phyloP scores from a whole-genome alignment of 2,329 filamentous ascomycete species.

The Dactylellina leptospora region DNA sequence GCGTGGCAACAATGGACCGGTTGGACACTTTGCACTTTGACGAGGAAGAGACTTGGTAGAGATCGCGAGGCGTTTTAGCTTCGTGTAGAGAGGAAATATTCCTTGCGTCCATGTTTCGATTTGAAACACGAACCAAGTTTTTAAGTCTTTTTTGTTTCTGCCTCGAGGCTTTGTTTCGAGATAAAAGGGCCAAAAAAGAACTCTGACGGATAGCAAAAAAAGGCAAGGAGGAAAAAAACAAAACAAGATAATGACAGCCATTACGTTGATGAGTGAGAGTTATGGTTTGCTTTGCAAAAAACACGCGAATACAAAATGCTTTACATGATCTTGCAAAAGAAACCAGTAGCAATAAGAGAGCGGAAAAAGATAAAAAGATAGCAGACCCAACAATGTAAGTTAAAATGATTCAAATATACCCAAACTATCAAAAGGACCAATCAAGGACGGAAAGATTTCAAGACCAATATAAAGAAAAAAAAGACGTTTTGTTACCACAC shows the following conservation, averaged over 20 bases:
- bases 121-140: background rate
- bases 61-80: conserved; percentile 13
- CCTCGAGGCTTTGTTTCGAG: conserved; percentile 15
- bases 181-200: background rate
- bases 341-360: background rate
- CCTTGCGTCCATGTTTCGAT: conserved; percentile 12
- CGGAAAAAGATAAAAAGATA: conserved; percentile 21
- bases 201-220: conserved; percentile 10
- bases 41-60: background rate
- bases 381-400: conserved; percentile 48
- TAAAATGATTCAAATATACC: conserved; percentile 42
- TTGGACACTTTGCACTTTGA: conserved; percentile 5
- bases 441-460: conserved; percentile 7
- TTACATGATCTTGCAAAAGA: conserved; percentile 36
- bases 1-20: too few species aligned
- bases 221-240: conserved; percentile 6
- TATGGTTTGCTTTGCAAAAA: conserved; percentile 26
- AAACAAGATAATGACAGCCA: conserved; percentile 33
- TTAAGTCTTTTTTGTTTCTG: conserved; percentile 11
- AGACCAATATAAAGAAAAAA: conserved; percentile 12
- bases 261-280: conserved; percentile 50
- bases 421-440: conserved; percentile 43
- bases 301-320: conserved; percentile 49
- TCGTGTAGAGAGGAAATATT: background rate
- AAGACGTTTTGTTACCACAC: conserved; percentile 53